Evolutionary conservation across 495 filamentous ascomycete species (phyloP).

Genomic region (Pyrenopolyporus hunteri): DNA sequence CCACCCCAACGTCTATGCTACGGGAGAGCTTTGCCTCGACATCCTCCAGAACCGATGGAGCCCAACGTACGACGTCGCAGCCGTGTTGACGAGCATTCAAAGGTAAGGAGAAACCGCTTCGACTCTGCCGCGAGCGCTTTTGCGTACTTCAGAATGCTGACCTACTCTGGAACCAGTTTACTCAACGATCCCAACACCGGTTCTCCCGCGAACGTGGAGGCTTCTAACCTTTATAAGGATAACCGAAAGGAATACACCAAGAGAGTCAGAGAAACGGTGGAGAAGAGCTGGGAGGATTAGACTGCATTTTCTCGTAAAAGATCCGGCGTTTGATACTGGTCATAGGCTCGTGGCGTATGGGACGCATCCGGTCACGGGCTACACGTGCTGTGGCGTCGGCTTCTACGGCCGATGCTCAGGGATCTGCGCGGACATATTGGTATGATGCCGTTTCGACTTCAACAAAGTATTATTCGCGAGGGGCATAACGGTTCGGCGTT

Average conservation of each 20-base stretch:
- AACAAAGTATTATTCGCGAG: conserved; percentile 8
- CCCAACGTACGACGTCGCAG: conserved; percentile 97
- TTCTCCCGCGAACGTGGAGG: conserved; percentile 96
- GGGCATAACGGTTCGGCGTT: conserved; percentile 23
- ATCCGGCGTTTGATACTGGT: background rate
- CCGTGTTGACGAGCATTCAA: conserved; percentile 95
- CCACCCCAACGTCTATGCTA: conserved; percentile 97
- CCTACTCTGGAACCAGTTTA: conserved; percentile 62
- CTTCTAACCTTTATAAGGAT: conserved; percentile 97
- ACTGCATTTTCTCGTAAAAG: background rate
- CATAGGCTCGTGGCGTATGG: background rate
- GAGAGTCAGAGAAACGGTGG: conserved; percentile 92
- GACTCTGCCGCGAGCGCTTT: background rate
- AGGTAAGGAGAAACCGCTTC: conserved; percentile 62
- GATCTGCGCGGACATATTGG: background rate
- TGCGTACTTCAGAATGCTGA: conserved; percentile 24
- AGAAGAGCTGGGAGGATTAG: conserved; percentile 98
- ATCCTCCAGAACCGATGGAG: conserved; percentile 99
- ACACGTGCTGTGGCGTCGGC: background rate
- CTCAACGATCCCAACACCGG: conserved; percentile 98
- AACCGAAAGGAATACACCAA: conserved; percentile 96
- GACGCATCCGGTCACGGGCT: conserved; percentile 6
- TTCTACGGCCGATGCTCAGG: conserved; percentile 3
- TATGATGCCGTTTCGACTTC: conserved; percentile 2
- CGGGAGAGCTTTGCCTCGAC: conserved; percentile 94